phyloP scores from a whole-genome alignment of 129 eudicot genomes.

The Flaveria brownii region DNA sequence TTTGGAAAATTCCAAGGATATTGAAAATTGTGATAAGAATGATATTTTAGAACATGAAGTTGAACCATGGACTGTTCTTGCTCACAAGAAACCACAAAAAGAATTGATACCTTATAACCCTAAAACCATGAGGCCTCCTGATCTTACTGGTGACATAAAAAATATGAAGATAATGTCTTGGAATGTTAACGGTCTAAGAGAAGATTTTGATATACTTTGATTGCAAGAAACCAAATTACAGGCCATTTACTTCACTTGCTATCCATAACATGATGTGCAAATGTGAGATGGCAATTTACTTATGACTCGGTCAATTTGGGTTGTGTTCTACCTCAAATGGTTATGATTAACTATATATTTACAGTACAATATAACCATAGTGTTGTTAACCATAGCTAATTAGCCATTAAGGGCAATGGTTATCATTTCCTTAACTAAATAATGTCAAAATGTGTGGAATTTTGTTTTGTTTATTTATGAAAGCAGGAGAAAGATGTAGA shows the following conservation, averaged over 20 bases:
- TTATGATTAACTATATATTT: background rate
- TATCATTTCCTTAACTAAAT: background rate
- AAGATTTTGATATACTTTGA: slow-evolving; percentile 89
- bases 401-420: background rate
- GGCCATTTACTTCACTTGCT: slow-evolving; percentile 39
- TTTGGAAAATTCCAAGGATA: slow-evolving; percentile 17
- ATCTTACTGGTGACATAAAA: slow-evolving; percentile 49
- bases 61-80: slow-evolving; percentile 92
- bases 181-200: slow-evolving; percentile 96
- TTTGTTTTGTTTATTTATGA: slow-evolving; percentile 18
- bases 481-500: slow-evolving; percentile 91
- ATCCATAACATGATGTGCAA: background rate
- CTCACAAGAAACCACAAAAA: slow-evolving; percentile 97
- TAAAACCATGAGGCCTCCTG: slow-evolving; percentile 77
- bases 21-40: slow-evolving; percentile 32
- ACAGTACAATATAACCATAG: background rate
- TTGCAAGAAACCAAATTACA: slow-evolving; percentile 97
- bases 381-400: background rate
- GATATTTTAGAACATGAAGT: slow-evolving; percentile 37
- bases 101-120: slow-evolving; percentile 90
- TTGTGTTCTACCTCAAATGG: background rate
- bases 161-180: slow-evolving; percentile 84
- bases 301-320: background rate
- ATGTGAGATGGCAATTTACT: background rate
- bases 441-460: background rate